These are phyloP conservation scores for Theobroma cacao DNA, from an alignment of 345 rosid genomes.

Conservation along the genomic window DNA sequence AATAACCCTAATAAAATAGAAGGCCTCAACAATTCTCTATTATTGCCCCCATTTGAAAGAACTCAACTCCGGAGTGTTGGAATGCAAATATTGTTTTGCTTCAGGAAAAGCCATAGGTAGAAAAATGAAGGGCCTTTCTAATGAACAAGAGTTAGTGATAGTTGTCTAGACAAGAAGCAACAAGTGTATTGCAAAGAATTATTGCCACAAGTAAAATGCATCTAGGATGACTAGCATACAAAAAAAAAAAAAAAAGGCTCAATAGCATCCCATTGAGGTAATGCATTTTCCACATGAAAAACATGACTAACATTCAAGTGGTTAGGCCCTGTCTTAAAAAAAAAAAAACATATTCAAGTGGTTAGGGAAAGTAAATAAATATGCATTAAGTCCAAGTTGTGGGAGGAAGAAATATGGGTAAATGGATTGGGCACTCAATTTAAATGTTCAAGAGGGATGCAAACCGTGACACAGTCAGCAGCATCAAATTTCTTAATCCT, in stretches of 20 bases:
- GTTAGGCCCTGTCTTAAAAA: no score
- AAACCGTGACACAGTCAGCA: background rate
- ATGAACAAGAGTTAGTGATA: background rate
- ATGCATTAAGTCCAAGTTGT: background rate
- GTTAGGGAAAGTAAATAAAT: background rate
- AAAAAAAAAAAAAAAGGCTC: background rate
- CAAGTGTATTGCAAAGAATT: background rate
- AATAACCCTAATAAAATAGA: background rate
- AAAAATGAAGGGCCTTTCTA: background rate
- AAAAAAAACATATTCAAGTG: no score
- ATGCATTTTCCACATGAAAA: background rate
- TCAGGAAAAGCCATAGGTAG: background rate
- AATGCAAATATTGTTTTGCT: background rate
- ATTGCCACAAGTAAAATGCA: background rate
- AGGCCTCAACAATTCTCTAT: background rate
- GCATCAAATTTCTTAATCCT: background rate
- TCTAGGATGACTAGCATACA: background rate
- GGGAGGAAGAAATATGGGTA: background rate
- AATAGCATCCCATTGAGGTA: background rate
- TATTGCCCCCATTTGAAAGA: background rate
- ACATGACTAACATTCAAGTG: background rate
- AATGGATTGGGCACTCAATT: background rate
- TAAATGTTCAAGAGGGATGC: background rate
- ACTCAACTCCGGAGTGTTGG: background rate
- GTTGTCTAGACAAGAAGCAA: background rate